Evolutionary conservation across 2,329 filamentous ascomycete genomes (phyloP), one percentile per base, ranked within the genome.

Genomic region (Fusarium pseudocircinatum): DNA sequence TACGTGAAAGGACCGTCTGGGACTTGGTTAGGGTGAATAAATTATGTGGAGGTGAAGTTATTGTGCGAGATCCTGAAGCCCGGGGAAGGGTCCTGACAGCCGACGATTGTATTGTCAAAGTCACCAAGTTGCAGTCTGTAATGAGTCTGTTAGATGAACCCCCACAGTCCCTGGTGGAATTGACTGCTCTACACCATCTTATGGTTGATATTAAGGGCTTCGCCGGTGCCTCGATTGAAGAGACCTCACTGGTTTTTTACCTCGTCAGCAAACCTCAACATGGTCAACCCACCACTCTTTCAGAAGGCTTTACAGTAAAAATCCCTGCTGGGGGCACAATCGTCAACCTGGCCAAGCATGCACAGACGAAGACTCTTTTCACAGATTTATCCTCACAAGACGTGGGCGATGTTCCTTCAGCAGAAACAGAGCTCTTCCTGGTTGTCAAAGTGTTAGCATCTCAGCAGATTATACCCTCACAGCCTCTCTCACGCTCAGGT

Each of bases 21-120:
- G 94, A 98, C 78, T 85, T 99, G 56, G 96, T 98, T 6, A 91
- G 89, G 47, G 96, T 96, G 49, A 99, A 99, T 84, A 98, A 98
- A 83, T 89, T 98, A 78, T 92, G 98, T 61, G 94, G 92, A 69
- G 94, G 94, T 57, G 95, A 98, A 80, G 93, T 99, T 53, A 97
- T 99, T 80, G 96, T 99, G 67, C 91, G 96, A 36, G 96, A 97
- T 82, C 94, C 96, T 4, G 88, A 88, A 26, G 91, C 95, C 79
- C 89, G 93, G 36, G 96, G 96, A 14, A 91, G 95, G 50, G 91
- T 98, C 34, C 83, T 99, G 77, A 98, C 95, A 0, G 94, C 94
- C 18, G 93, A 98, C 60, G 96, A 99, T 82, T 97, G 95, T 2
- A 94, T 96, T 8, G 93, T 98, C 34, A 93, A 97, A 66, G 90